Evolutionary conservation across 164 flowering plant genomes (phyloP), one percentile per base, ranked within the genome.

Genomic region (Umbellularia californica): DNA sequence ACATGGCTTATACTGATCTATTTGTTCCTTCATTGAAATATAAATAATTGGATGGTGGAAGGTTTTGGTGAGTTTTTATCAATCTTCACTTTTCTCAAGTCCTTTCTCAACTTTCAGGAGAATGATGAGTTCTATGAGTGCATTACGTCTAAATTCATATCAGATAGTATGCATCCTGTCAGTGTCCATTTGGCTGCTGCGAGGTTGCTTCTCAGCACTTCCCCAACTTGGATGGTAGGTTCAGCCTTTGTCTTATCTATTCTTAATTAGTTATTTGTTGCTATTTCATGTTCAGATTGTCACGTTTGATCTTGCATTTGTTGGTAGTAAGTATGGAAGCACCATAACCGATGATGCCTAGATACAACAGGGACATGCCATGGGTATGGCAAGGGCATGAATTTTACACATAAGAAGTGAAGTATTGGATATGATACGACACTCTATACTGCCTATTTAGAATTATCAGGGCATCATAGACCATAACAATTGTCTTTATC

Each of bases 91-190:
- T 28, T n/a, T 17, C 22, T 23, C 22, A 41, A 14, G 23, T 23
- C 64, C n/a, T 20, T 58, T 58, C 30, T 62, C 27, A 72, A n/a
- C 74, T 22, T 70, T 72, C 92, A 96, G 99, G 99, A 94, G 3
- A 90, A 96, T 78, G 99, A 92, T 79, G 98, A 96, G 11, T 96
- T 96, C 78, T 92, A 90, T 82, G 98, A 96, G 60, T 83, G 91
- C 85, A 83, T 96, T 80, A 90, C 97, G 27, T 87, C 90, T 14
- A 89, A 77, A 75, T 92, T 85, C 80, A 84, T 96, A 58, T 83
- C 89, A 25, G 98, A 90, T 68, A 68, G 82, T 73, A 84, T 92
- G 83, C 92, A 86, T 75, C 76, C 92, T 70, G 77, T 82, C 10
- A 76, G 94, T 20, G 78, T 94, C 64, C 90, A 86, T 83, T 91